phyloP scores from a whole-genome alignment of 1,284 basidiomycete genomes.

The Cutaneotrichosporon cavernicola region DNA sequence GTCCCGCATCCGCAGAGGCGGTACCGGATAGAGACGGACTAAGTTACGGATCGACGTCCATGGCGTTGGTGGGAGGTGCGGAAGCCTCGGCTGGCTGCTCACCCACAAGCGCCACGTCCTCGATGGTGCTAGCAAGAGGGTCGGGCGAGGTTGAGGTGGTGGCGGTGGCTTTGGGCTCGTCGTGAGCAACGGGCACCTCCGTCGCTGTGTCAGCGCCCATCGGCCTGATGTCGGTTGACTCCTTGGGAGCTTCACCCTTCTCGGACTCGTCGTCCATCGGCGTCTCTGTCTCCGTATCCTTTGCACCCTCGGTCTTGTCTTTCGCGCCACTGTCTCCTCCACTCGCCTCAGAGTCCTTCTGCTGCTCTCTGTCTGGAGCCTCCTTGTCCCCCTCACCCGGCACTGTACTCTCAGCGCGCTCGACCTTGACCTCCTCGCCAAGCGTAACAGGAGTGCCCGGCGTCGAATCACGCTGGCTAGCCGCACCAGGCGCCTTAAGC shows the following conservation, averaged over 20 bases:
- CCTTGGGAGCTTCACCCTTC: background rate
- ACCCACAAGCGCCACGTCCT: background rate
- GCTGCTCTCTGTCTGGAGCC: background rate
- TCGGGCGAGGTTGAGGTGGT: background rate
- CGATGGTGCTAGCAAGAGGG: background rate
- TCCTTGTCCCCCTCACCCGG: background rate
- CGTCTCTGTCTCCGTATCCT: slow-evolving; percentile 49
- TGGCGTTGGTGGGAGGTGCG: slow-evolving; percentile 2
- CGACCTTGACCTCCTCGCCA: slow-evolving; percentile 8
- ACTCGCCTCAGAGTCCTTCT: slow-evolving; percentile 5
- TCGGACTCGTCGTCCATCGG: background rate
- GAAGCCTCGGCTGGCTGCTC: background rate
- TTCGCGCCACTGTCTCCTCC: slow-evolving; percentile 2
- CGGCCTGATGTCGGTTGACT: background rate
- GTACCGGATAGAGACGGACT: background rate
- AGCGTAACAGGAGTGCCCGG: slow-evolving; percentile 8
- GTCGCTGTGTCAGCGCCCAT: background rate
- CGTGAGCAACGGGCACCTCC: background rate
- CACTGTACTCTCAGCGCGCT: slow-evolving; percentile 3
- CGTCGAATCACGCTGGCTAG: slow-evolving; percentile 11
- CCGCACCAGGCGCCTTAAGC: slow-evolving; percentile 40
- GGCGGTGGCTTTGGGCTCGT: background rate
- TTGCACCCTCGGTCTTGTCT: background rate
- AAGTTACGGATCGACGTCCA: slow-evolving; percentile 16
- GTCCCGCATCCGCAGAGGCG: background rate